phyloP scores from a whole-genome alignment of 2,329 filamentous ascomycete species.

The Epicoccum sorghinum region DNA sequence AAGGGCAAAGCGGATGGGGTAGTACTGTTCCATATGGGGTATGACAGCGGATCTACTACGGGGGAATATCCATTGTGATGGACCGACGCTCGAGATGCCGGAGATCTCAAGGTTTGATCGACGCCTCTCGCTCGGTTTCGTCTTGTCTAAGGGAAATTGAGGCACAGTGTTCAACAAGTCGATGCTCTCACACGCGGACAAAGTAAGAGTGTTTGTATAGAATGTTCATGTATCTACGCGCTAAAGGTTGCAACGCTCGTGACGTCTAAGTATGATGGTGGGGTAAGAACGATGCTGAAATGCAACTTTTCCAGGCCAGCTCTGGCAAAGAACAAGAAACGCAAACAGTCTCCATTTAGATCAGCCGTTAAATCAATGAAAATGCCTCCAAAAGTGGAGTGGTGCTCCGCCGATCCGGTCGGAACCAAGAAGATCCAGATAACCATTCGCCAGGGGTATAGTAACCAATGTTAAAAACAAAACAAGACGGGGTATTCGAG shows the following conservation, averaged over 20 bases:
- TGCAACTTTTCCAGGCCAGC: conserved; percentile 26
- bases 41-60: neutral
- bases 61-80: neutral
- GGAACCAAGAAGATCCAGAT: conserved; percentile 10
- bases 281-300: conserved; percentile 17
- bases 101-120: neutral
- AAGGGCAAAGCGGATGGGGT: neutral
- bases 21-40: neutral
- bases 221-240: conserved; percentile 32
- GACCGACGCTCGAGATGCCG: neutral
- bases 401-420: conserved; percentile 11
- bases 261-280: conserved; percentile 24
- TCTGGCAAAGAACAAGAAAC: conserved; percentile 13
- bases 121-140: neutral
- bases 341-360: conserved; percentile 25
- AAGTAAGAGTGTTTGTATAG: neutral
- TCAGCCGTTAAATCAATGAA: conserved; percentile 21
- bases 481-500: conserved; percentile 15
- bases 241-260: conserved; percentile 26
- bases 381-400: conserved; percentile 16
- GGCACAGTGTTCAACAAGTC: neutral
- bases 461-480: conserved; percentile 18
- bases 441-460: conserved; percentile 22
- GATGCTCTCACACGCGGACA: neutral
- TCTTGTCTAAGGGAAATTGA: neutral